Percentiles rank a stretch among this genome's conserved stretches.
phyloP scores from a whole-genome alignment of 2,329 filamentous ascomycete species.

The Daldinia sp. region DNA sequence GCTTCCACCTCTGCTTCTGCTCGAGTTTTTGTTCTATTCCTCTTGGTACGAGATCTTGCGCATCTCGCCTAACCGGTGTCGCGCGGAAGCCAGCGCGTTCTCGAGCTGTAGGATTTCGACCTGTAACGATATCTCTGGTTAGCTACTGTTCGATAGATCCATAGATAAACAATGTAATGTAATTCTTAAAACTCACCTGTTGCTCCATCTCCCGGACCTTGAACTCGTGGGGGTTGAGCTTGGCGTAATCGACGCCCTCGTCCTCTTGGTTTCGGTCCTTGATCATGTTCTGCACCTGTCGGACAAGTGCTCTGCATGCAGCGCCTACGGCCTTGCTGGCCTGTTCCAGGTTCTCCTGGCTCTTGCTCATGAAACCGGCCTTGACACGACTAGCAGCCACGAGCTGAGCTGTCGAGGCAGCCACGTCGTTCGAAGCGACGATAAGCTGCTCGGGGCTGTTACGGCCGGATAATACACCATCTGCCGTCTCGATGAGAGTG shows the following conservation, averaged over 20 bases:
- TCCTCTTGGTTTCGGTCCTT: conserved; percentile 83
- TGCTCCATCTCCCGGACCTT: conserved; percentile 99
- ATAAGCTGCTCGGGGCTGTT: conserved; percentile 98
- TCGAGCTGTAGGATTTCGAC: conserved; percentile 97
- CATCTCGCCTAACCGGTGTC: conserved; percentile 93
- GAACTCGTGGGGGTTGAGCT: conserved; percentile 93
- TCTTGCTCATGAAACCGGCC: conserved; percentile 97
- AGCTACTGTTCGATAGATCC: not conserved
- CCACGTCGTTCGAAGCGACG: conserved; percentile 96
- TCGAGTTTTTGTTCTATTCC: conserved; percentile 55
- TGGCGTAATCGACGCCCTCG: conserved; percentile 85
- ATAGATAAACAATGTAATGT: not conserved
- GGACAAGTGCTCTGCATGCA: conserved; percentile 85
- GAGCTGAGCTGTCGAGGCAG: conserved; percentile 93
- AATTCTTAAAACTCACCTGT: conserved; percentile 71
- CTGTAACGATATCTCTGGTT: conserved; percentile 56
- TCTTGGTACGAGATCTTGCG: conserved; percentile 95
- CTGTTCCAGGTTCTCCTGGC: conserved; percentile 87
- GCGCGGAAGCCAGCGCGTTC: conserved; percentile 80
- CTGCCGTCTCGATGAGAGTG: conserved; percentile 95
- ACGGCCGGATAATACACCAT: conserved; percentile 89
- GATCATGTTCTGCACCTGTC: conserved; percentile 95
- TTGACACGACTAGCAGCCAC: conserved; percentile 96
- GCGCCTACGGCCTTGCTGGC: conserved; percentile 92
- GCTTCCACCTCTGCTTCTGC: conserved; percentile 59